phyloP scores from a whole-genome alignment of 169 alveolate species.

The Ichthyophthirius multifiliis region DNA sequence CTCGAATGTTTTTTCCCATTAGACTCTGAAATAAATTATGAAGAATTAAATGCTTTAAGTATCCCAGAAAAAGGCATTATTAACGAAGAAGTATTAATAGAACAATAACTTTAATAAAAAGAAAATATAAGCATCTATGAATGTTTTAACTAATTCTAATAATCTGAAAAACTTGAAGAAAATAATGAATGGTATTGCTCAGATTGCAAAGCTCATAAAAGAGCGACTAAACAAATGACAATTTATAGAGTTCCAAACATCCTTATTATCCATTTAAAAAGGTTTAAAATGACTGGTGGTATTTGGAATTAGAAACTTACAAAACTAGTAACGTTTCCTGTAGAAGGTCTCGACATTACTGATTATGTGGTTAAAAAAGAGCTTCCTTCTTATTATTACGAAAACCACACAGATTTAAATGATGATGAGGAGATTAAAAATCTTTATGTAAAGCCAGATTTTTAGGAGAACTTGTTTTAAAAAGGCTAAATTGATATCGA shows the following conservation, averaged over 20 bases:
- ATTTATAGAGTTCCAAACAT: slow-evolving; percentile 71
- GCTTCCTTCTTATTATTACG: slow-evolving; percentile 14
- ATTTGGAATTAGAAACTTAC: slow-evolving; percentile 53
- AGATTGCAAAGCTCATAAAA: slow-evolving; percentile 84
- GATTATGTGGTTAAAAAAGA: slow-evolving; percentile 46
- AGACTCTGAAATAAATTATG: not conserved
- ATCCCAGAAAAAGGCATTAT: not conserved
- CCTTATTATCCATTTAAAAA: slow-evolving; percentile 69
- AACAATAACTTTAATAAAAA: not conserved
- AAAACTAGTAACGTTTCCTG: slow-evolving; percentile 70
- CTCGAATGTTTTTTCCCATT: not conserved
- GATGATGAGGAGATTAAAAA: not conserved
- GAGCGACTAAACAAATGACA: slow-evolving; percentile 67
- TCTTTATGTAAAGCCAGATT: not conserved
- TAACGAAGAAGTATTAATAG: not conserved
- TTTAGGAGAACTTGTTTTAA: not conserved
- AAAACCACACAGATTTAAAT: not conserved
- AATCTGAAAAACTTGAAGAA: slow-evolving; percentile 82
- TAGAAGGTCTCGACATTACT: slow-evolving; percentile 53
- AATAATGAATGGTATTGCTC: slow-evolving; percentile 90
- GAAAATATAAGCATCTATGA: slow-evolving; percentile 25
- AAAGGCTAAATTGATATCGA: not conserved
- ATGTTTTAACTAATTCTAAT: slow-evolving; percentile 78
- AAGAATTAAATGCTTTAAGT: not conserved
- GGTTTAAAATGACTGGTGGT: slow-evolving; percentile 54